A percentile compares a stretch with the other conserved stretches of the same genome.
Conservation (phyloP, 2,329 filamentous ascomycete genomes). For the Neopestalotiopsis rosae region DNA sequence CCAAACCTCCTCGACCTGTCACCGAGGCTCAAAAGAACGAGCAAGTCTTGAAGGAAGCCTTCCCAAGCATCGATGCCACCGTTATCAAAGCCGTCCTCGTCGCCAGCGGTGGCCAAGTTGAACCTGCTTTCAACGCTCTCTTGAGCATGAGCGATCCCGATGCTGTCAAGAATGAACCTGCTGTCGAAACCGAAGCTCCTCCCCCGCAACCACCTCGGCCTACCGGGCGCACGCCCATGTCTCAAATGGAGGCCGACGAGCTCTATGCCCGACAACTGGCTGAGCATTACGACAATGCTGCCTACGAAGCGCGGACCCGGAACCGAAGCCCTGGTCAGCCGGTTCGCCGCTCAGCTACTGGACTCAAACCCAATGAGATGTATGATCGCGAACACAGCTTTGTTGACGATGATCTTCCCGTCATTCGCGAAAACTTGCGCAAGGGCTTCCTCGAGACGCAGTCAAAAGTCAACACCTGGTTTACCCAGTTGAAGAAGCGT, state of each 20-base stretch:
- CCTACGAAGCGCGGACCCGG: slow-evolving; percentile 62
- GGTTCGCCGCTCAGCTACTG: slow-evolving; percentile 54
- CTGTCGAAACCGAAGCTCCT: slow-evolving; percentile 59
- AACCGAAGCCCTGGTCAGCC: slow-evolving; percentile 42
- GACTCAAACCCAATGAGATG: slow-evolving; percentile 59
- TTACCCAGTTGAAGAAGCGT: slow-evolving; percentile 88
- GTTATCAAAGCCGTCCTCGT: slow-evolving; percentile 88
- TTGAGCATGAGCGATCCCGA: slow-evolving; percentile 88
- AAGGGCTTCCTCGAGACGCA: slow-evolving; percentile 97
- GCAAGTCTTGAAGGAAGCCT: slow-evolving; percentile 89
- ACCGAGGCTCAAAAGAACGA: slow-evolving; percentile 85
- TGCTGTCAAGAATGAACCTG: slow-evolving; percentile 60
- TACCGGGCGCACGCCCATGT: slow-evolving; percentile 64
- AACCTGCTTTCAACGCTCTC: slow-evolving; percentile 94
- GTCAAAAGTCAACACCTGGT: slow-evolving; percentile 90
- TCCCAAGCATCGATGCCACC: slow-evolving; percentile 78
- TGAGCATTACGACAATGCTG: slow-evolving; percentile 79
- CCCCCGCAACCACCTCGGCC: slow-evolving; percentile 84
- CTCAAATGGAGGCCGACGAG: slow-evolving; percentile 89
- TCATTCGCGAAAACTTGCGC: slow-evolving; percentile 89
- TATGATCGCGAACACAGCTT: slow-evolving; percentile 84
- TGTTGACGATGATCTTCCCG: slow-evolving; percentile 92
- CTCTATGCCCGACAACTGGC: slow-evolving; percentile 90
- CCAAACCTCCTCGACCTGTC: slow-evolving; percentile 85
- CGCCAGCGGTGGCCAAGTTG: slow-evolving; percentile 85